Evolutionary conservation across 768 basidiomycete genomes (phyloP).

Genomic region (Boletus coccyginus): DNA sequence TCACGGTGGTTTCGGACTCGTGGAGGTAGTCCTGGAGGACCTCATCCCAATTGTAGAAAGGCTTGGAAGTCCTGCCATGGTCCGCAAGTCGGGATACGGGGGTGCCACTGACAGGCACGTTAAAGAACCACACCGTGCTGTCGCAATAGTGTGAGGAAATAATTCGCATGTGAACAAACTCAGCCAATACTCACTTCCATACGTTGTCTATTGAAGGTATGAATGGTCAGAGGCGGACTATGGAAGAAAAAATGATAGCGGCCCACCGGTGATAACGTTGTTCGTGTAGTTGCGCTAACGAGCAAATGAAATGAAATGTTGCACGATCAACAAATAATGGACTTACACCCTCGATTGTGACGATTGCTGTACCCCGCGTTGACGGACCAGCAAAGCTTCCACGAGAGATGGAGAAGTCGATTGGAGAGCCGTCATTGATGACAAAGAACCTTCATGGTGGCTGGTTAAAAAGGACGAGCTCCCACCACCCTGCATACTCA

Average conservation of each 20-base stretch:
- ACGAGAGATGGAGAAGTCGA: slow-evolving; percentile 2
- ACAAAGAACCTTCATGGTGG: background rate
- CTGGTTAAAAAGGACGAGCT: background rate
- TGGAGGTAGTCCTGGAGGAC: background rate
- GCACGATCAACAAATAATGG: too few species aligned
- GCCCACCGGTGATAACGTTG: background rate
- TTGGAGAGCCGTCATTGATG: slow-evolving; percentile 3
- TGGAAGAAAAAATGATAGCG: background rate
- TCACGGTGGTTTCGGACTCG: background rate
- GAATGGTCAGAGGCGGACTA: too few species aligned
- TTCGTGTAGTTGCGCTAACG: background rate
- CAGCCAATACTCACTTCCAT: background rate
- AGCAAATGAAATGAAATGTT: background rate
- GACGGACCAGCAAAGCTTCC: background rate
- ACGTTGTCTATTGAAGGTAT: background rate
- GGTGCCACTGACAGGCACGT: background rate
- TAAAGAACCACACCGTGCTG: background rate
- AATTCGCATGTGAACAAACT: background rate
- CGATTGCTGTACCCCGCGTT: background rate
- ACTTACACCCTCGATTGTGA: background rate
- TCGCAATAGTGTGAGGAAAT: background rate
- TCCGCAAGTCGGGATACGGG: background rate
- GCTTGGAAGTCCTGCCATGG: background rate
- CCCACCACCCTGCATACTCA: background rate
- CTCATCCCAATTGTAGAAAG: background rate